Base-by-base conservation (phyloP, 1,284 basidiomycete genomes). In the Mycosarcoma mackinlayi region DNA sequence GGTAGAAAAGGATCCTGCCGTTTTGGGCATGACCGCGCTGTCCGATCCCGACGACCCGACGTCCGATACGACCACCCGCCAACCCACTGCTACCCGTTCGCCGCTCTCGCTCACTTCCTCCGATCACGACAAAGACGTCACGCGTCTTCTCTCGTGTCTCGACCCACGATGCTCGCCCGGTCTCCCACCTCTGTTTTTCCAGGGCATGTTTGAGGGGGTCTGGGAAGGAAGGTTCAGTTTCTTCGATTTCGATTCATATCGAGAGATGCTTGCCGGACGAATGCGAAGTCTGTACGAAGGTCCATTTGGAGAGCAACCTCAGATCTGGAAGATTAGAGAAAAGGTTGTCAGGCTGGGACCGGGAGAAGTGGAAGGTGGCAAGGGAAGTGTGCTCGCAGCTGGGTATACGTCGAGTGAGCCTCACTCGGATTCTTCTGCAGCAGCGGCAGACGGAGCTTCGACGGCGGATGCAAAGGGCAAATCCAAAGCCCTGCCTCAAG, bases 151-250 rank as follows among this genome's bases (percentile, higher is more conserved):
- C 37, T 42, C 60, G 6, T 75, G 72, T 41, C 54, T 65, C n/a
- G 37, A 86, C 58, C 85, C 86, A 0, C 73, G 83, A 47, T 51
- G 19, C 8, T 81, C 80, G 0, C 75, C 62, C 11, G 86, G 86
- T 1, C 77, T 86, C 40, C 76, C 79, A n/a, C 79, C 83, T 7
- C 65, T 80, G 25, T 83, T 79, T 39, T 84, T 82, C 80, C 70
- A 79, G 9, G 85, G 85, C 16, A 80, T 80, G 25, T 84, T 85
- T 39, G 72, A 83, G 7, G 87, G 87, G 1, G 83, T 83, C 19
- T 87, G 86, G 86, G 86, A 87, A 59, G 87, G 87, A 1, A 83
- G 83, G 10, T 87, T 87, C 65, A 77, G 82, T 49, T 87, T 87
- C 68, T 85, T 87, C 70, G 86, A 87, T 59, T 87, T 87, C 66